Conservation (phyloP, 176 grass and related monocot species). For the Tillandsia fasciculata region DNA sequence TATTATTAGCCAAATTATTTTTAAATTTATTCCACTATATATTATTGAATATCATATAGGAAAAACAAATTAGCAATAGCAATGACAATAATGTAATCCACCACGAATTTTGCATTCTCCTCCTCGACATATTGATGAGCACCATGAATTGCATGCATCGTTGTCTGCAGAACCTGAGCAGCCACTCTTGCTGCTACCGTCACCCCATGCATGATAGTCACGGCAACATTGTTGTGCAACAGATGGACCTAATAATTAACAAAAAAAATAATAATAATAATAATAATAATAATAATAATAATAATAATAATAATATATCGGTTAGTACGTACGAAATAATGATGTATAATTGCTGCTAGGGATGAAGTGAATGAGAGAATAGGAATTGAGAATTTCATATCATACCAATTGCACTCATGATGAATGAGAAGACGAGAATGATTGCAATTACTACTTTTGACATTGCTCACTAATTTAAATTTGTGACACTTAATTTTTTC, state of each 20-base stretch:
- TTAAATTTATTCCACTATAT: no score
- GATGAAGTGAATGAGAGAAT: background rate
- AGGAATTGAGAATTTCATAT: background rate
- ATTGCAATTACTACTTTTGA: background rate
- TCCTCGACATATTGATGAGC: background rate
- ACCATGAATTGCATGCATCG: background rate
- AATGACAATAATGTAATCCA: background rate
- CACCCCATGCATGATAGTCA: background rate
- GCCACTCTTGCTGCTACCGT: background rate
- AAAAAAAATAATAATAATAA: background rate
- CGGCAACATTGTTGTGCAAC: background rate
- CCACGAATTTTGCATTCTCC: background rate
- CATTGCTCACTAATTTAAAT: no score
- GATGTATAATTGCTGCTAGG: no score
- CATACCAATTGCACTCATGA: background rate
- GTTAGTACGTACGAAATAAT: no score
- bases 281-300: background rate
- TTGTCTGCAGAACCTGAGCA: no score
- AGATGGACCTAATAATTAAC: background rate
- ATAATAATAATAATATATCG: background rate
- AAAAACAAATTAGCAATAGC: background rate
- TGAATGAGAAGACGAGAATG: background rate
- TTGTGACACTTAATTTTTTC: no score
- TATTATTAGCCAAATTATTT: no score
- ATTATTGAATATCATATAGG: no score